phyloP scores from a whole-genome alignment of 768 basidiomycete genomes.

The Mycena sanguinolenta region DNA sequence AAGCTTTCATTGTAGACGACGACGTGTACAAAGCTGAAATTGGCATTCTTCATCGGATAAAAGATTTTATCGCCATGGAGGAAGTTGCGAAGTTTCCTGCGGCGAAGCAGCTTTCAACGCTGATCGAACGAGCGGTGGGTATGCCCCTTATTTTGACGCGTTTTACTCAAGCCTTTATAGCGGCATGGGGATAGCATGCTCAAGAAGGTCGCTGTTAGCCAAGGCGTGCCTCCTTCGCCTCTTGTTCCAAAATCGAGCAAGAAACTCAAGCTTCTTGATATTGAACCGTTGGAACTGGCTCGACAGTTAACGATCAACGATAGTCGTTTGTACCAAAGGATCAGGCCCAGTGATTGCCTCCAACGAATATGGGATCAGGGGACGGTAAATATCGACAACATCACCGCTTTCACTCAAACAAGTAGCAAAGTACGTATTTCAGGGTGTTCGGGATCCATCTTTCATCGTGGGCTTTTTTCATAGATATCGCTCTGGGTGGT shows the following conservation, averaged over 20 bases:
- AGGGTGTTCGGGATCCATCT: neutral
- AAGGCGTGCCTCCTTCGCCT: conserved; percentile 66
- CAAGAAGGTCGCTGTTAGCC: conserved; percentile 68
- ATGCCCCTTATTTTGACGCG: neutral
- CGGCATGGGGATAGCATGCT: conserved; percentile 63
- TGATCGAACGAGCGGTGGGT: conserved; percentile 87
- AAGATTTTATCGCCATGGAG: conserved; percentile 79
- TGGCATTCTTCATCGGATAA: conserved; percentile 85
- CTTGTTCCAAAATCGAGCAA: conserved; percentile 79
- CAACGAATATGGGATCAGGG: conserved; percentile 84
- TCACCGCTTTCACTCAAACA: conserved; percentile 87
- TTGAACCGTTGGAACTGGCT: conserved; percentile 91
- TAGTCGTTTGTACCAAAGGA: conserved; percentile 86
- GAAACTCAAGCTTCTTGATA: conserved; percentile 85
- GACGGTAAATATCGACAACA: conserved; percentile 82
- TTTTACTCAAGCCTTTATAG: conserved; percentile 40
- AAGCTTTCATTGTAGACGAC: conserved; percentile 88
- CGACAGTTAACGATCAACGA: conserved; percentile 95
- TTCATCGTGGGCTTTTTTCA: conserved; percentile 3
- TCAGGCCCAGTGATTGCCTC: conserved; percentile 91
- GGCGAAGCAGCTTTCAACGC: conserved; percentile 78
- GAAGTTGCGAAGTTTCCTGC: conserved; percentile 75
- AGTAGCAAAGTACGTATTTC: conserved; percentile 77
- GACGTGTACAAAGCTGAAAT: conserved; percentile 88
- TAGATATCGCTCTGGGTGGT: conserved; percentile 96